Evolutionary conservation across 805 yeast species (phyloP), one percentile per base, ranked within the genome.

Genomic region (Kodamaea jinghongensis): DNA sequence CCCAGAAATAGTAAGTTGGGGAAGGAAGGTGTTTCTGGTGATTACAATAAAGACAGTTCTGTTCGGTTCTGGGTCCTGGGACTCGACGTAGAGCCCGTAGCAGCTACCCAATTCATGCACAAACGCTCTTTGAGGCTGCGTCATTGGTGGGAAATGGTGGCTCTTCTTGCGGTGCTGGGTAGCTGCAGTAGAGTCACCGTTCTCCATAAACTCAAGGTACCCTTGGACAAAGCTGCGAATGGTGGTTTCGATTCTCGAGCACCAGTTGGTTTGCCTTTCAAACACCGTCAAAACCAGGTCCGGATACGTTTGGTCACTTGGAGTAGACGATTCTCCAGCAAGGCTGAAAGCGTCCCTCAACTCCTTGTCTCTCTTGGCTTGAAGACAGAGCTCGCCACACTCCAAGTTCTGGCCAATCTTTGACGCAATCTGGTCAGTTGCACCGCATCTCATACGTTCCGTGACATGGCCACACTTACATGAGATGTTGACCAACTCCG

Each of bases 1-100:
- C 36, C 75, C 75, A 20, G 62, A 63, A n/a, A 83, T 59, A 1
- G 72, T 64, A 31, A 71, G 49, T 8, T 54, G 49, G 0, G 88
- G 86, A 2, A 65, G 41, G 7, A 45, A 51, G 0, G 69, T 55
- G 5, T 50, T 39, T n/a, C 51, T 45, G 1, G 70, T 62, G 6
- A 65, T 50, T 23, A 61, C 67, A n/a, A 88, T 70, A 47, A 76
- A 80, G 0, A 88, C 91, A 8, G 83, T 76, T 44, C 96, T 61
- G 38, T 77, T 70, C 0, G 96, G 96, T 48, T 87, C 96, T 2
- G 76, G 77, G 58, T 86, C 96, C 45, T 86, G 93, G 2, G 90
- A 76, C 51, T 85, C 89, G 0, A 83, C 68, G 49, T 75, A 79
- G 9, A 87, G 51, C 9, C 72, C 66, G 55, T 67, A 87, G 0